A percentile compares a stretch with the other conserved stretches of the same genome.
Conservation (phyloP, 2,329 filamentous ascomycete species). For the Exophiala oligosperma region DNA sequence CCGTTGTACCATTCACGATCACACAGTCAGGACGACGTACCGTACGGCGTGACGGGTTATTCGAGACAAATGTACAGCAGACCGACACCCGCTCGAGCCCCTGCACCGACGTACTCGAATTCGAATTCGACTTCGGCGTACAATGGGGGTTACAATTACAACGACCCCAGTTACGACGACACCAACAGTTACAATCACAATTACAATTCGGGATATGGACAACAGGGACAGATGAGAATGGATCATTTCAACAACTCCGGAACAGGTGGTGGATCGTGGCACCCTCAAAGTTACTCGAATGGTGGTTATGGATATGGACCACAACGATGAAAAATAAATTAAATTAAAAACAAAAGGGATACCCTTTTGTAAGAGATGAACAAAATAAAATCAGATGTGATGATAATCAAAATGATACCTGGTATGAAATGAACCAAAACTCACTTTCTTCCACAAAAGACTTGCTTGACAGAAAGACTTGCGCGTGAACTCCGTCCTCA, state of each 20-base stretch:
- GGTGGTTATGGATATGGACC: conserved; percentile 12
- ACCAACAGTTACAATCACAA: background rate
- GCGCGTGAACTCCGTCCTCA: too few relatives aligned
- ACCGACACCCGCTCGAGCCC: background rate
- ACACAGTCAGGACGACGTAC: conserved; percentile 13
- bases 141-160: background rate
- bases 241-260: conserved; percentile 4
- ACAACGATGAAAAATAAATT: conserved; percentile 25
- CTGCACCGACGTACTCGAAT: background rate
- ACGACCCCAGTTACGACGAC: background rate
- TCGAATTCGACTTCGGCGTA: background rate
- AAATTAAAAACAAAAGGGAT: too few relatives aligned
- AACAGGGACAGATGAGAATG: conserved; percentile 11
- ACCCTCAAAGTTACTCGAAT: conserved; percentile 6
- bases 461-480: too few relatives aligned
- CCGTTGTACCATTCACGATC: background rate
- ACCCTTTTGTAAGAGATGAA: too few relatives aligned
- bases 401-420: too few relatives aligned
- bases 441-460: too few relatives aligned
- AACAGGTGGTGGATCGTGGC: too few relatives aligned
- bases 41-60: conserved; percentile 16
- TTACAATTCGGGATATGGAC: background rate
- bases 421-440: background rate
- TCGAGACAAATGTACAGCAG: conserved; percentile 4
- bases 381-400: too few relatives aligned